Percentiles rank a stretch among this genome's conserved stretches.
Evolutionary conservation across 345 rosid species (phyloP).

Genomic region (Lumnitzera littorea): DNA sequence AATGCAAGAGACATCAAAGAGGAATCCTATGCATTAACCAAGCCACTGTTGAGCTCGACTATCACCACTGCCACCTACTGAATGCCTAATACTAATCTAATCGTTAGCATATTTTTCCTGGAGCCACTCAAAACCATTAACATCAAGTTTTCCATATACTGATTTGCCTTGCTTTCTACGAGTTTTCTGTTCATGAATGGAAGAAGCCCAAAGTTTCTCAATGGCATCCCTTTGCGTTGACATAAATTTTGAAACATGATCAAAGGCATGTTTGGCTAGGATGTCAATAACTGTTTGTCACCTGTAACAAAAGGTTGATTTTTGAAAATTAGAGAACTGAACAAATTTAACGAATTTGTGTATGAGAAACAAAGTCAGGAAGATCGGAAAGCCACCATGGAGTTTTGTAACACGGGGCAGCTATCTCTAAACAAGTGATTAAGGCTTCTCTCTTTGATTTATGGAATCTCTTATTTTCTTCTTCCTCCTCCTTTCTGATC

Average conservation of each 20-base stretch:
- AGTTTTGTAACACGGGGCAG: slow-evolving; percentile 80
- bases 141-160: slow-evolving; percentile 79
- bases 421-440: slow-evolving; percentile 78
- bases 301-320: slow-evolving; percentile 34
- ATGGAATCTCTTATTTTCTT: slow-evolving; percentile 58
- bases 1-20: not conserved
- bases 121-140: slow-evolving; percentile 82
- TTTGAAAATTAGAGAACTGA: not conserved
- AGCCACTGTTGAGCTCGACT: slow-evolving; percentile 95
- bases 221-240: slow-evolving; percentile 78
- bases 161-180: slow-evolving; percentile 94
- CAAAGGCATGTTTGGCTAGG: slow-evolving; percentile 86
- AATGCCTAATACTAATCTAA: slow-evolving; percentile 76
- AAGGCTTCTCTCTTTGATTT: slow-evolving; percentile 76
- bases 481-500: slow-evolving; percentile 42
- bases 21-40: slow-evolving; percentile 30
- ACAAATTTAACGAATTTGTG: not conserved
- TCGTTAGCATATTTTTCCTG: slow-evolving; percentile 82
- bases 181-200: slow-evolving; percentile 70
- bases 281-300: slow-evolving; percentile 96
- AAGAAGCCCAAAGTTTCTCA: slow-evolving; percentile 76
- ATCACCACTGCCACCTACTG: slow-evolving; percentile 86
- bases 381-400: slow-evolving; percentile 49
- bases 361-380: not conserved
- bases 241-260: slow-evolving; percentile 72